Base-by-base conservation (phyloP, 108 stramenopile species). In the Skeletonema marinoi region DNA sequence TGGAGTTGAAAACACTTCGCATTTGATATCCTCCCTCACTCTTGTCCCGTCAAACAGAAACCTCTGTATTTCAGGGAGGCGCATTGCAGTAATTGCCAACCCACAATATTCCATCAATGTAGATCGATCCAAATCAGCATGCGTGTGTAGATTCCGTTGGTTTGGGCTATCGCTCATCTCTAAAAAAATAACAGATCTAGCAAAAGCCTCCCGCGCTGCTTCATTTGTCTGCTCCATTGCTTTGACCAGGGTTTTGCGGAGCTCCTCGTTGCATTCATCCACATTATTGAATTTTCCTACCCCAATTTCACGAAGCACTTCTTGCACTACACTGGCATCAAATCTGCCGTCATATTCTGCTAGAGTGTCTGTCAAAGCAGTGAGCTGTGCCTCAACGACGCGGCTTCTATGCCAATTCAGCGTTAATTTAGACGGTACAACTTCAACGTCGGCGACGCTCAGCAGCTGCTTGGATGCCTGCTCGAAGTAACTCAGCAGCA, bases 31-130 rank as follows among this genome's bases (percentile, higher is more conserved):
- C 7, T 70, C 62, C 3, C 0, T 51, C 0, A 51, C 19, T 21
- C 50, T 51, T 5, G 58, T 50, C 0, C 86, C 87, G 42, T 63
- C 54, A 21, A 44, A 16, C 41, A 93, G 71, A 54, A 77, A 77
- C 30, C 44, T 10, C 39, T 73, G 66, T 16, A 89, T 84, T 10
- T 60, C 66, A 1, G 74, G 69, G 9, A 90, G 72, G 29, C 77
- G 80, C 10, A 90, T 68, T 17, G 87, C 80, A 19, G 84, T 65
- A 14, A 83, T 72, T 60, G 77, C 78, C 32, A 93, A 66, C 32
- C 73, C 89, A 59, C 79, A 82, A 60, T 78, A 93, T 67, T 93
- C 89, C 83, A 93, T 36, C 62, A 36, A 63, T 4, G 13, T 13
- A 30, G 54, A 72, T 38, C 38, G 39, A 32, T 14, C 33, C 33